Base-by-base conservation (phyloP, 73 alveolate species). In the Blepharisma japonicum region DNA sequence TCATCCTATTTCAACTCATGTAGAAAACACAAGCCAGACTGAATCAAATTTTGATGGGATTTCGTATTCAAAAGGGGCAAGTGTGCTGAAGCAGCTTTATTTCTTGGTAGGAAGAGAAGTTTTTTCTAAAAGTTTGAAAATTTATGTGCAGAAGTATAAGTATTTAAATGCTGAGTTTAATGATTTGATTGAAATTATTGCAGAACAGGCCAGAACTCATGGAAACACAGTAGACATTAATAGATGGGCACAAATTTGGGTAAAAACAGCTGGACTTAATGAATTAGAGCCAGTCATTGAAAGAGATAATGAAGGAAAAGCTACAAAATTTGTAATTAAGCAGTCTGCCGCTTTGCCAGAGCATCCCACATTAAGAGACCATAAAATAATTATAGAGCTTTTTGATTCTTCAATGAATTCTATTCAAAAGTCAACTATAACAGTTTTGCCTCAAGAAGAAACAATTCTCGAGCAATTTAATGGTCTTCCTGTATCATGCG, bases 11-110 rank as follows among this genome's bases (percentile, higher is more conserved):
- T 90, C 90, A 79, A 89, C 94, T 6, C 89, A 87, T 68, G 89
- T 94, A 27, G 81, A 84, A 71, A 87, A 86, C 71, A 91, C 99
- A 8, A 96, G 87, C 78, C 95, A 86, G 9, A 97, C 99, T 9
- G 93, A 90, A 48, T 81, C 94, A 7, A 90, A 89, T 53, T 93
- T 95, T 76, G 99, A 95, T 87, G 96, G 96, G 6, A 91, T 95
- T 45, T 92, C 97, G 4, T 95, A 95, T 72, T 96, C 94, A 67
- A 95, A 93, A 84, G 99, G 99, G 32, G 87, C 98, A 46, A 78
- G 96, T 32, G 80, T 94, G 80, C 87, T 95, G 66, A 93, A 91
- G 68, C 93, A 94, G 81, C 80, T 96, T 80, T 89, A 79, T 78
- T 89, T 86, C 85, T 86, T 77, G 74, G 86, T 96, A 55, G 97